Percentiles rank a stretch among this genome's conserved stretches.
Evolutionary conservation across 176 grass and related monocot genomes (phyloP).

Genomic region (Aegilops longissima): DNA sequence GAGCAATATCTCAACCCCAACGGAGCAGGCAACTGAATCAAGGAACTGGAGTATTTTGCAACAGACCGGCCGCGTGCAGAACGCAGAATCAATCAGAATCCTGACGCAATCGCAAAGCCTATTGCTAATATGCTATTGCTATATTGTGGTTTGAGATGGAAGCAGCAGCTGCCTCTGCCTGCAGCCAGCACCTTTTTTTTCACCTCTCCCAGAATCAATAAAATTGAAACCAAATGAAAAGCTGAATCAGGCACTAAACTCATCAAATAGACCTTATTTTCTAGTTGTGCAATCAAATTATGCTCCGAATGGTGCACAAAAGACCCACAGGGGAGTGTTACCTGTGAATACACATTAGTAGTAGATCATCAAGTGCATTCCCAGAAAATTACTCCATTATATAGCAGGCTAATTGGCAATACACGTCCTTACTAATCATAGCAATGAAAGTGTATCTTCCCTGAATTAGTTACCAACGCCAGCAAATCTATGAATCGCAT

Average conservation of each 20-base stretch:
- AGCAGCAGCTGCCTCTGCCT: too few species aligned
- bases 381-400: background rate
- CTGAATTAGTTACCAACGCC: background rate
- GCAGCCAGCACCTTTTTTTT: too few species aligned
- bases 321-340: background rate
- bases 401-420: background rate
- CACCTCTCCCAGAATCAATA: background rate
- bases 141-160: background rate
- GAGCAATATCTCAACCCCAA: background rate
- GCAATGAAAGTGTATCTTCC: background rate
- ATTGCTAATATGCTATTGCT: background rate
- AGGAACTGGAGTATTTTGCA: background rate
- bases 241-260: background rate
- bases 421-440: background rate
- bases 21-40: background rate
- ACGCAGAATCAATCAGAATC: background rate
- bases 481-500: background rate
- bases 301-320: slow-evolving; percentile 10
- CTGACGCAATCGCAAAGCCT: background rate
- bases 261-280: background rate
- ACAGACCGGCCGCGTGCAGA: background rate
- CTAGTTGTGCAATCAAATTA: background rate
- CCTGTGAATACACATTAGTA: too few species aligned
- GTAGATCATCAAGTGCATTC: background rate
- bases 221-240: background rate